phyloP scores from a whole-genome alignment of 805 yeast genomes.

The Ascoidea rubescens region DNA sequence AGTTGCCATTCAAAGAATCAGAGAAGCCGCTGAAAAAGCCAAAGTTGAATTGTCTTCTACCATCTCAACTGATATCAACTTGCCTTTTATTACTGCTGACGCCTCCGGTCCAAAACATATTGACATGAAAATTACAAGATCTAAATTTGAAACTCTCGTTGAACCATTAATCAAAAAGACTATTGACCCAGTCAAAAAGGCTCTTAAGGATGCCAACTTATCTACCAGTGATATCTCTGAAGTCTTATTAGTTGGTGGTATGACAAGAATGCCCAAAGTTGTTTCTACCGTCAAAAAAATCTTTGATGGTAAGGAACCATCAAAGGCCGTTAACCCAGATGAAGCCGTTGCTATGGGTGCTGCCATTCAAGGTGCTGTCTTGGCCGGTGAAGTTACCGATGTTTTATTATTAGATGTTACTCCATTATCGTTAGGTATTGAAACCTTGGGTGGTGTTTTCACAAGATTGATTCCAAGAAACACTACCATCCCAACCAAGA shows the following conservation, averaged over 20 bases:
- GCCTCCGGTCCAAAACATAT: constrained; percentile 72
- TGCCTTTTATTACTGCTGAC: constrained; percentile 81
- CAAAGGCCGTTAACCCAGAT: constrained; percentile 88
- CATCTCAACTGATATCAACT: constrained; percentile 56
- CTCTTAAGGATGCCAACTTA: constrained; percentile 68
- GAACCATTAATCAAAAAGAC: constrained; percentile 62
- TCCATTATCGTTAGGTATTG: constrained; percentile 87
- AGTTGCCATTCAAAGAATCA: constrained; percentile 73
- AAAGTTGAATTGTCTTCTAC: constrained; percentile 75
- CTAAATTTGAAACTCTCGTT: constrained; percentile 54
- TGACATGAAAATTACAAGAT: constrained; percentile 52
- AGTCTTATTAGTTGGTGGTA: constrained; percentile 80
- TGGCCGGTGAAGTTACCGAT: constrained; percentile 90
- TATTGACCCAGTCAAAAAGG: constrained; percentile 66
- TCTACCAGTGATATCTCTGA: constrained; percentile 55
- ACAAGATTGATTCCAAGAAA: constrained; percentile 83
- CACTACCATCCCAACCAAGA: constrained; percentile 95
- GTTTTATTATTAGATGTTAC: constrained; percentile 82
- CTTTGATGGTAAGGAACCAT: constrained; percentile 65
- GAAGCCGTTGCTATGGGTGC: constrained; percentile 96
- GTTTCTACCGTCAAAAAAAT: constrained; percentile 59
- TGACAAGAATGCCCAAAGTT: constrained; percentile 89
- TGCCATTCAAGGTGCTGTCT: constrained; percentile 94
- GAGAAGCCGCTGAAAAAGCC: constrained; percentile 84
- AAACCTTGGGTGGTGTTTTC: constrained; percentile 96